Percentiles rank a stretch among this genome's conserved stretches.
Conservation (phyloP, 1,284 basidiomycete genomes). For the Fomitopsis schrenkii region DNA sequence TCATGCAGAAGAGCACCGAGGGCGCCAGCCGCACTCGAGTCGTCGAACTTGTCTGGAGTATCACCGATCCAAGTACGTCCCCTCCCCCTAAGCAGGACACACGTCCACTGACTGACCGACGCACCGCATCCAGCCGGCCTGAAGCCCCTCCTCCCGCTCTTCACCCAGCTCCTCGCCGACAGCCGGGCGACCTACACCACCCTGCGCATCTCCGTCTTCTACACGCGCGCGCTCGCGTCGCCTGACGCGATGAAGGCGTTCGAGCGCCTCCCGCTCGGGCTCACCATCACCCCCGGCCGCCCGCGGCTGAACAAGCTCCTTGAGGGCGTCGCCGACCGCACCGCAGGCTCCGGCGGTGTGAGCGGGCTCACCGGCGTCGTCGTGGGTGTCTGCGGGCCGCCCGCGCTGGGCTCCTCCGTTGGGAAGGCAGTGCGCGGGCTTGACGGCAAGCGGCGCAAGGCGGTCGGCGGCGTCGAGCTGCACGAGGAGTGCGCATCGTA, state of each 20-base stretch:
- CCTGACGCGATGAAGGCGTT: constrained; percentile 28
- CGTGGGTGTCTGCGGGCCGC: constrained; percentile 66
- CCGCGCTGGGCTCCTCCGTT: constrained; percentile 50
- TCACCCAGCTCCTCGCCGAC: constrained; percentile 48
- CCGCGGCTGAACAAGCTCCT: constrained; percentile 44
- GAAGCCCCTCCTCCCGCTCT: constrained; percentile 48
- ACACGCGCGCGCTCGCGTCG: constrained; percentile 46
- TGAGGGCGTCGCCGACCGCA: constrained; percentile 43
- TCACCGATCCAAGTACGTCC: constrained; percentile 50
- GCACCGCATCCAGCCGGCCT: constrained; percentile 37
- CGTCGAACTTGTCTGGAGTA: constrained; percentile 68
- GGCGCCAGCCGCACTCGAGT: constrained; percentile 49
- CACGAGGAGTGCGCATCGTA: constrained; percentile 53
- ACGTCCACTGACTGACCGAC: neutral
- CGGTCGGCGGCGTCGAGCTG: constrained; percentile 67
- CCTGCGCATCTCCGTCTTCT: constrained; percentile 53
- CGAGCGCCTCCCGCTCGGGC: constrained; percentile 35
- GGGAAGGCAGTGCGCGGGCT: constrained; percentile 44
- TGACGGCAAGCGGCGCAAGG: constrained; percentile 43
- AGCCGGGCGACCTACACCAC: constrained; percentile 29
- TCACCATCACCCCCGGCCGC: constrained; percentile 46
- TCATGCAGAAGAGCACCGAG: constrained; percentile 53
- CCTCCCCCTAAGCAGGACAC: neutral
- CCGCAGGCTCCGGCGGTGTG: constrained; percentile 27
- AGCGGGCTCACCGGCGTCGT: constrained; percentile 46